Evolutionary conservation across 352 stramenopile genomes (phyloP), one percentile per base, ranked within the genome.

Genomic region (Phytophthora tubulina): DNA sequence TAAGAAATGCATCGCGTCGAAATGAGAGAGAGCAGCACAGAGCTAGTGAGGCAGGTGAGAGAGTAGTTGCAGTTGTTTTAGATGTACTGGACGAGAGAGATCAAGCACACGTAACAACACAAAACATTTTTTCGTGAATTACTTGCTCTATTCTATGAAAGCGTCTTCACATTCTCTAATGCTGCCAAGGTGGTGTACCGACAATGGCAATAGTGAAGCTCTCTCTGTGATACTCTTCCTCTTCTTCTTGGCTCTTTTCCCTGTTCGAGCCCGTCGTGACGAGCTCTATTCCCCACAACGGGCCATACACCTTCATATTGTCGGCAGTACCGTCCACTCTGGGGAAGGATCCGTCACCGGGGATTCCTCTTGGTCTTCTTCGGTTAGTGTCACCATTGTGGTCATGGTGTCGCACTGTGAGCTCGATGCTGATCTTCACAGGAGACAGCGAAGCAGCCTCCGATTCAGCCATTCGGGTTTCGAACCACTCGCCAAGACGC

Each of bases 401-500:
- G 35, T 70, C 53, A 46, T 73, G 72, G 15, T 88, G 66, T 1
- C 76, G 70, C 41, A 89, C 67, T 2, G 46, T 62, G 4, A 93
- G 58, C 42, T 86, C 74, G 31, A 92, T 67, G 11, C 67, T 71
- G 21, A 83, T 70, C 6, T 64, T 75, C 6, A 81, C 61, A 50
- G 70, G 61, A 60, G 70, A 51, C 30, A 79, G 21, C 3, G 66
- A 72, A 54, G 52, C 65, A 36, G 49, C 31, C 6, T 71, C 44
- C 7, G 71, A 32, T 67, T 67, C 53, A 46, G 58, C 58, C 21
- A 81, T 39, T 13, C 67, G 67, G 7, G 35, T 62, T 52, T 75
- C 50, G 17, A 94, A 80, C 85, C 82, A 94, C 27, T 86, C 79
- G 13, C 85, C 86, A 8, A 88, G 78, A 15, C 86, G 82, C 13